Evolutionary conservation across 768 basidiomycete genomes (phyloP).

Genomic region (Hirschioporus abietinus): DNA sequence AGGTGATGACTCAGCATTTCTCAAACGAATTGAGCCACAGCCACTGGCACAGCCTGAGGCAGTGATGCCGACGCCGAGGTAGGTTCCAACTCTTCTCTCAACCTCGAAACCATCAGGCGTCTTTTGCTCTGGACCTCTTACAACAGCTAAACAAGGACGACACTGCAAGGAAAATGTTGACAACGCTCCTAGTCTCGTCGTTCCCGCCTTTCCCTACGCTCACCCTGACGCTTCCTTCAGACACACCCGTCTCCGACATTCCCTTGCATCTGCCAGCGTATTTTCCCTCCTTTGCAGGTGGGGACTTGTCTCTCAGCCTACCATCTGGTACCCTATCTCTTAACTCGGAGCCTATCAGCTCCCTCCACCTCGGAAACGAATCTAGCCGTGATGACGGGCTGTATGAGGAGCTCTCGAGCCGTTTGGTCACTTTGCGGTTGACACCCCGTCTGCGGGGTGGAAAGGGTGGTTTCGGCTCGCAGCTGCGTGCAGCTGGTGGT

Average conservation of each 20-base stretch:
- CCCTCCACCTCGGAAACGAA: slow-evolving; percentile 25
- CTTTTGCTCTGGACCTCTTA: slow-evolving; percentile 33
- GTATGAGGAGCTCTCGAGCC: slow-evolving; percentile 13
- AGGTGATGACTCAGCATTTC: not conserved
- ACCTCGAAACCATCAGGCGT: not conserved
- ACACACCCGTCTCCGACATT: slow-evolving; percentile 36
- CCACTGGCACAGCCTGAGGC: not conserved
- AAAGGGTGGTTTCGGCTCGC: slow-evolving; percentile 96
- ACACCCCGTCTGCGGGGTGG: slow-evolving; percentile 76
- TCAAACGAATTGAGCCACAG: not conserved
- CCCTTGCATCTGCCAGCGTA: slow-evolving; percentile 39
- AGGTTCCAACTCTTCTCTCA: not conserved
- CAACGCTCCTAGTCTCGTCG: slow-evolving; percentile 50
- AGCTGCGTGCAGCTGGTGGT: slow-evolving; percentile 94
- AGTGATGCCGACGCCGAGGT: too few relatives aligned
- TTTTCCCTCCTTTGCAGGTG: slow-evolving; percentile 41
- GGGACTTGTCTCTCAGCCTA: slow-evolving; percentile 37
- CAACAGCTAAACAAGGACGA: slow-evolving; percentile 39
- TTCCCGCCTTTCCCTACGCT: slow-evolving; percentile 59
- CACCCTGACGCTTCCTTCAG: slow-evolving; percentile 38
- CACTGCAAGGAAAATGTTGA: slow-evolving; percentile 38
- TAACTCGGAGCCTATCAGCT: slow-evolving; percentile 28
- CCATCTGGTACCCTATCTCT: slow-evolving; percentile 29
- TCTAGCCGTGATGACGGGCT: slow-evolving; percentile 17
- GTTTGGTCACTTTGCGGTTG: slow-evolving; percentile 65